These are phyloP conservation scores for Candida sanyiensis DNA, from an alignment of 805 yeast species.

Conservation along the genomic window DNA sequence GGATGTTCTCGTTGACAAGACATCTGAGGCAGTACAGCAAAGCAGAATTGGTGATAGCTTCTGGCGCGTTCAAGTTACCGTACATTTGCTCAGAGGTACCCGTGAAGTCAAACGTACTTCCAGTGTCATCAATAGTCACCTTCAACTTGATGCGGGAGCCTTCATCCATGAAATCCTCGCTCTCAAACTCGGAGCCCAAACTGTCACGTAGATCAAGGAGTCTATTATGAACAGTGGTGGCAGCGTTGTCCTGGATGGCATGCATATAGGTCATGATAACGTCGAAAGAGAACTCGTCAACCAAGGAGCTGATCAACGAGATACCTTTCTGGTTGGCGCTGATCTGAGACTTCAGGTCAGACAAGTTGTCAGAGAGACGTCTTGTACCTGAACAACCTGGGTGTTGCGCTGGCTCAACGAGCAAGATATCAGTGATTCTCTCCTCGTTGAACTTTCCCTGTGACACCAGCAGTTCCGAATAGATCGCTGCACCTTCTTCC, in stretches of 20 bases:
- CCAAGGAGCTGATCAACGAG: slow-evolving; percentile 50
- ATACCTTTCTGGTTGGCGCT: slow-evolving; percentile 90
- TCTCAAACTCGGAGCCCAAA: slow-evolving; percentile 36
- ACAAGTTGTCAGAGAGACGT: slow-evolving; percentile 73
- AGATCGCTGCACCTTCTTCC: slow-evolving; percentile 85
- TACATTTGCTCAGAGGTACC: slow-evolving; percentile 86
- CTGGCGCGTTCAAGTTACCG: slow-evolving; percentile 90
- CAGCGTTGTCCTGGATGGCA: slow-evolving; percentile 79
- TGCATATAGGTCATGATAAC: slow-evolving; percentile 69
- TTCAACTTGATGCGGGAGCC: slow-evolving; percentile 62
- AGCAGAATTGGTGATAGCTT: slow-evolving; percentile 84
- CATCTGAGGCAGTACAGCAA: slow-evolving; percentile 82
- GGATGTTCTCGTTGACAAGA: slow-evolving; percentile 80
- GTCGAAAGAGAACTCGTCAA: slow-evolving; percentile 54
- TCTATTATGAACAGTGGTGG: slow-evolving; percentile 56
- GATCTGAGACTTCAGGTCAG: slow-evolving; percentile 79
- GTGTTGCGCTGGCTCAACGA: slow-evolving; percentile 68
- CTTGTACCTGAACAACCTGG: slow-evolving; percentile 92
- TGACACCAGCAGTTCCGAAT: slow-evolving; percentile 67
- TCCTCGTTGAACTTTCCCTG: slow-evolving; percentile 73
- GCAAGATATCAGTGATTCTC: slow-evolving; percentile 53
- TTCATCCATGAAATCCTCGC: slow-evolving; percentile 73
- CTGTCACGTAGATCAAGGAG: slow-evolving; percentile 40
- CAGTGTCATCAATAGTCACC: slow-evolving; percentile 43
- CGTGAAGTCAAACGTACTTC: slow-evolving; percentile 73